phyloP scores from a whole-genome alignment of 139 green algal genomes.

The Mesotaenium endlicherianum region DNA sequence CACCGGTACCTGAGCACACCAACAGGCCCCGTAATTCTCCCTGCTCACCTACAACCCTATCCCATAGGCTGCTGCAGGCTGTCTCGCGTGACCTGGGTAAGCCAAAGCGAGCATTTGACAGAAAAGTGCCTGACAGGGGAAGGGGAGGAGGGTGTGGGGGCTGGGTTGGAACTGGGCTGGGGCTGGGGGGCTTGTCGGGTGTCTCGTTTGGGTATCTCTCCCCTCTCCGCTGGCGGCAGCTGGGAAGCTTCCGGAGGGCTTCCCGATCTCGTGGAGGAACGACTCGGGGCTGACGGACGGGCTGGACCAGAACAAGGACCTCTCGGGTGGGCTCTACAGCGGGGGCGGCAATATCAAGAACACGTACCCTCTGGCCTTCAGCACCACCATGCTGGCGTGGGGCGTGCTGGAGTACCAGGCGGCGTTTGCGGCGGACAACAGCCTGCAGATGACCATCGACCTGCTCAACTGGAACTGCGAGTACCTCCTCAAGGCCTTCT shows the following conservation, averaged over 20 bases:
- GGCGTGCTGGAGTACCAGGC: constrained; percentile 58
- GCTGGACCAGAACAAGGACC: constrained; percentile 46
- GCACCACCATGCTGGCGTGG: constrained; percentile 57
- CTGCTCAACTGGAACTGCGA: constrained; percentile 68
- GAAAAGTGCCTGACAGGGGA: no score
- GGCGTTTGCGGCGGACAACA: background rate
- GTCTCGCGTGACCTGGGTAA: no score
- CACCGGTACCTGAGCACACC: no score
- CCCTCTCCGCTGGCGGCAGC: no score
- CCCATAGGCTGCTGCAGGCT: no score
- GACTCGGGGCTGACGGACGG: constrained; percentile 41
- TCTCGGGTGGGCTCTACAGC: constrained; percentile 62
- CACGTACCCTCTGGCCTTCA: constrained; percentile 58
- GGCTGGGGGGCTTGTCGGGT: no score
- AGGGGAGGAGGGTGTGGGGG: no score
- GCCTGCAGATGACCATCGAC: constrained; percentile 2
- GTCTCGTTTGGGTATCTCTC: no score
- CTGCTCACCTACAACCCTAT: no score
- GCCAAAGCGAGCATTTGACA: no score
- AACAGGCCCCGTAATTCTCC: no score
- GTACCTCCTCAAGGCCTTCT: constrained; percentile 61
- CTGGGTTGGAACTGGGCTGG: no score
- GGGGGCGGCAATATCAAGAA: constrained; percentile 66
- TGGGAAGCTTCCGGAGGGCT: constrained; percentile 29
- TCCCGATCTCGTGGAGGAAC: constrained; percentile 40